A percentile compares a stretch with the other conserved stretches of the same genome.
phyloP scores from a whole-genome alignment of 2,329 filamentous ascomycete genomes.

The Pezicula rhizophila region DNA sequence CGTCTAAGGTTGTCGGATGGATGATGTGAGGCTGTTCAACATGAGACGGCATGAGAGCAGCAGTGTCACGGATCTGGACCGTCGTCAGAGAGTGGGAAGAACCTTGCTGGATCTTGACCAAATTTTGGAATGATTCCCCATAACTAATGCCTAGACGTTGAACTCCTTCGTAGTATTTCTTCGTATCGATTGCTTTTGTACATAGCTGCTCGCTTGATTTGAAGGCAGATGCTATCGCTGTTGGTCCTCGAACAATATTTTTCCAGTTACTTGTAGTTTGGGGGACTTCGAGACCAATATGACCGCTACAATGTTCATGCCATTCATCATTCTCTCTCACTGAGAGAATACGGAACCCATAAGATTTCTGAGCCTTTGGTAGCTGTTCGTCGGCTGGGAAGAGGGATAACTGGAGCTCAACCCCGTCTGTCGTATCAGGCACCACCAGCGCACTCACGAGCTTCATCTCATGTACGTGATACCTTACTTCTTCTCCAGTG shows the following conservation, averaged over 20 bases:
- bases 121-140: neutral
- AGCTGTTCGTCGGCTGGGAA: neutral
- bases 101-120: neutral
- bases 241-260: neutral
- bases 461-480: too few relatives aligned
- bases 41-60: too few relatives aligned
- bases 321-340: slow-evolving; percentile 11
- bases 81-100: neutral
- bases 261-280: neutral
- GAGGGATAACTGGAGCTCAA: slow-evolving; percentile 26
- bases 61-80: neutral
- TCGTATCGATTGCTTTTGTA: neutral
- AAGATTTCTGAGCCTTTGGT: neutral
- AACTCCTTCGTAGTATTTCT: neutral
- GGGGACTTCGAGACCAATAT: slow-evolving; percentile 20
- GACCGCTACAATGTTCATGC: slow-evolving; percentile 29
- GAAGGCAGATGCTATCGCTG: neutral
- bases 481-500: too few relatives aligned
- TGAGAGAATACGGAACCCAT: neutral
- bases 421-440: slow-evolving; percentile 33
- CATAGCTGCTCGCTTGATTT: neutral
- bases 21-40: too few relatives aligned
- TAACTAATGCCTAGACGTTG: neutral
- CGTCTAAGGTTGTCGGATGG: too few relatives aligned
- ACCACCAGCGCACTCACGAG: slow-evolving; percentile 33